Base-by-base conservation (phyloP, 1,139 yeast species). In the Meyerozyma sp. region DNA sequence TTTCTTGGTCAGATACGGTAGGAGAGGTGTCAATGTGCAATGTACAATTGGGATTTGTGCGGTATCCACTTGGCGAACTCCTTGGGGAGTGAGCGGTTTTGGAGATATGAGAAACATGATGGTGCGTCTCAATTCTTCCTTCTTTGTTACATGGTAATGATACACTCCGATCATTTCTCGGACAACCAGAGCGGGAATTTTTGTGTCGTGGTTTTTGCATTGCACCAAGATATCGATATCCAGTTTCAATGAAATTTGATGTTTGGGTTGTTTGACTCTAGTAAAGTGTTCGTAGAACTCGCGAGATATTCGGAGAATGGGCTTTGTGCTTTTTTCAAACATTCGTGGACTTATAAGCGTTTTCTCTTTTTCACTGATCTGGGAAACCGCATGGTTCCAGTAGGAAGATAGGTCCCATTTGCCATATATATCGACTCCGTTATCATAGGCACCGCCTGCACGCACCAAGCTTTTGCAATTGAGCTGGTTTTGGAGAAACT, bases 341-440 rank as follows among this genome's bases (percentile, higher is more conserved):
- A 34, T 34, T 3, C 26, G 26, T 10, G 11, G 26, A 8, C 26
- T 23, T 20, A n/a, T 18, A 4, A 34, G 10, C 14, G 9, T 2
- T 9, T 13, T 13, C 5, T 30, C 10, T 11, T 30, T 16, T 1
- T n/a, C 10, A 9, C 14, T 30, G 6, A 20, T 8, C 3, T 11
- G 6, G 21, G 21, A 10, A 4, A 20, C 11, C 8, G 26, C 14
- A 5, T 36, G 32, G 18, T 53, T 45, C 49, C 61, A 59, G 48
- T 61, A 68, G 20, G 55, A 57, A 2, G 51, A 41, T 25, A 82
- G 56, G 45, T 79, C 68, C 89, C 89, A 82, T 39, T 65, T 65
- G 0, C 87, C 88, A 11, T 73, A 63, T 1, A 86, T 65, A 58
- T 87, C 95, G 5, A 85, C 71, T 0, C 95, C 95, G 42, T 78